These are phyloP conservation scores for Eutypa lata DNA, from an alignment of 2,329 filamentous ascomycete species.

Conservation along the genomic window DNA sequence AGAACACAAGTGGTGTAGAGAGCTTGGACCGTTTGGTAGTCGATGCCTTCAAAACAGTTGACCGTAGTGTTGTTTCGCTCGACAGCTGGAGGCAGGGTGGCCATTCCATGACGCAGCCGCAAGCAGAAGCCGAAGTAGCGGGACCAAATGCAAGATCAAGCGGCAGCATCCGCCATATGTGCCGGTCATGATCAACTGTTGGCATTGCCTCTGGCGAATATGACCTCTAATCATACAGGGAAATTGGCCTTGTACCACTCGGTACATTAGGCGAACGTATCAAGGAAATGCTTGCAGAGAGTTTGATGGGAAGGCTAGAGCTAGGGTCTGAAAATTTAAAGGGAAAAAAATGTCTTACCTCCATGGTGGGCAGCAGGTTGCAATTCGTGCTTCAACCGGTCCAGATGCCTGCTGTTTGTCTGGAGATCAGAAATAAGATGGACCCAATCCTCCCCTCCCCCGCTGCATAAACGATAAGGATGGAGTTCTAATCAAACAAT, in stretches of 20 bases:
- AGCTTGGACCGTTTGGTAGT: constrained; percentile 10
- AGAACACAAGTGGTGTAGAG: constrained; percentile 11
- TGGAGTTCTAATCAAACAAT: constrained; percentile 3
- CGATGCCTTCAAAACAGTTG: background rate
- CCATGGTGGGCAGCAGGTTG: constrained; percentile 11
- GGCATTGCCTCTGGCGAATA: background rate
- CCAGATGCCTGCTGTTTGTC: constrained; percentile 12
- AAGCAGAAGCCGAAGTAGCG: background rate
- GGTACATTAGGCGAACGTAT: constrained; percentile 10
- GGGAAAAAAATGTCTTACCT: constrained; percentile 23
- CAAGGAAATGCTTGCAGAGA: constrained; percentile 9
- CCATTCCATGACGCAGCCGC: background rate
- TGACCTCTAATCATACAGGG: background rate
- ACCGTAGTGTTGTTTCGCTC: background rate
- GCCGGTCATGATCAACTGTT: background rate
- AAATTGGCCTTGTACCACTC: constrained; percentile 17
- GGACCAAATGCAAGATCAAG: background rate
- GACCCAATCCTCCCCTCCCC: constrained; percentile 23
- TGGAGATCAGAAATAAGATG: constrained; percentile 21
- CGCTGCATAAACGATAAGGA: constrained; percentile 22
- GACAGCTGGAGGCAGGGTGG: background rate
- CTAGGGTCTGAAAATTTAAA: constrained; percentile 1
- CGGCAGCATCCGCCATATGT: background rate
- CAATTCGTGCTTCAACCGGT: background rate
- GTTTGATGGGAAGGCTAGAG: constrained; percentile 7